Conservation (phyloP, 140 eudicot genomes). For the Bidens hawaiensis region DNA sequence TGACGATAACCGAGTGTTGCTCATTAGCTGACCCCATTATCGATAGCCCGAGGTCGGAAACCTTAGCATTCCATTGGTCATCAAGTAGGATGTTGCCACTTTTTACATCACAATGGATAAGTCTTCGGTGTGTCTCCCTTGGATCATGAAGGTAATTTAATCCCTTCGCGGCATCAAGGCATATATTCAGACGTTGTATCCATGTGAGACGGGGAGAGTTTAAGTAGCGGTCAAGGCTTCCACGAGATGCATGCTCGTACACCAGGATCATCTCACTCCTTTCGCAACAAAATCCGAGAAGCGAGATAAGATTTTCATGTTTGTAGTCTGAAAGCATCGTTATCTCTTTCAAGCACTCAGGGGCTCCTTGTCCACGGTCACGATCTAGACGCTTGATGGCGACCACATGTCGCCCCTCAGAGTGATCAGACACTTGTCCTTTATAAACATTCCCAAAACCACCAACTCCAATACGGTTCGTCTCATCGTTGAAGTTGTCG, state of each 20-base stretch:
- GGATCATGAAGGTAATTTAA: slow-evolving; percentile 23
- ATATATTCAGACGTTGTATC: slow-evolving; percentile 12
- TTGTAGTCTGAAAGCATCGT: slow-evolving; percentile 1
- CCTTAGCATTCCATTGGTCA: slow-evolving; percentile 2
- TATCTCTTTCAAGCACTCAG: slow-evolving; percentile 5
- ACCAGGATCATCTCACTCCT: no score
- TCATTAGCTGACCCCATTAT: slow-evolving; percentile 14
- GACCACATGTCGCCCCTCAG: background rate
- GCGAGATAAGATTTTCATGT: no score
- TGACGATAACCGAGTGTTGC: background rate
- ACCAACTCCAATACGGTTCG: slow-evolving; percentile 12
- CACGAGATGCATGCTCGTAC: no score
- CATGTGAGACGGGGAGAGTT: no score
- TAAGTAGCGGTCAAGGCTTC: no score
- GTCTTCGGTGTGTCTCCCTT: slow-evolving; percentile 3
- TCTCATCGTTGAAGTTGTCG: background rate
- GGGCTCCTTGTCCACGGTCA: background rate
- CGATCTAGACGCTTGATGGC: slow-evolving; percentile 18
- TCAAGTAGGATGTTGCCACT: slow-evolving; percentile 12
- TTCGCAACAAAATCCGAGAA: no score
- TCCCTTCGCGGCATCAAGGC: slow-evolving; percentile 20
- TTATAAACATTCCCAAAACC: slow-evolving; percentile 17
- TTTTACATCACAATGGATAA: slow-evolving; percentile 18
- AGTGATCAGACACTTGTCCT: slow-evolving; percentile 6
- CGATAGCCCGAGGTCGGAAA: slow-evolving; percentile 19